Evolutionary conservation across 352 stramenopile genomes (phyloP), one percentile per base, ranked within the genome.

Genomic region (Globisporangium paddicum): DNA sequence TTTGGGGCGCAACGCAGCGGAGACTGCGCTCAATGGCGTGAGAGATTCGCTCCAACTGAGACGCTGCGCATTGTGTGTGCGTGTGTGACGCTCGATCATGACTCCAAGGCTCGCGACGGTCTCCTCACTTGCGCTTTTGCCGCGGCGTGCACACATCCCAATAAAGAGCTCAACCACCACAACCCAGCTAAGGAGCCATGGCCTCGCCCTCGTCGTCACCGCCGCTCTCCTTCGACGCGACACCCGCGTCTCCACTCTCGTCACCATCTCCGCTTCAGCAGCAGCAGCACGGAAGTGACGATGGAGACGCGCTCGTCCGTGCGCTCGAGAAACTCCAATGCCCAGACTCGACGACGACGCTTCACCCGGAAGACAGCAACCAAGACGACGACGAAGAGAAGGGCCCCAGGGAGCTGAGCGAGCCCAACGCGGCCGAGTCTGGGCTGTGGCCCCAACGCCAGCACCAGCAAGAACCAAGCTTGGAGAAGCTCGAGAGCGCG

Each of bases 331-430:
- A 60, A 14, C 19, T 46, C 3, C 21, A 26, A 9, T 23, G 14
- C 2, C 10, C 6, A n/a, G n/a, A n/a, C n/a, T n/a, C n/a, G n/a
- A n/a, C 49, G n/a, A 30, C 14, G 9, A 16, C 9, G 14, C 30
- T 44, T 14, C 19, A 18, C 2, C 55, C 42, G 32, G 55, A 53
- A 46, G 30, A 60, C 30, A 42, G 46, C 28, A 63, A 63, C 19
- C 46, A 63, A 23, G 34, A 63, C 8, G 46, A 63, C 8, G 46
- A 63, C 5, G 46, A 57, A 2, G 38, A 56, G 28, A 44, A 52
- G 19, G 28, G 3, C 1, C 16, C 18, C 3, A 18, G 30, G 21
- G 14, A 7, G 5, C 9, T 5, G 2, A 26, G 35, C 26, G 3
- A 50, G 52, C n/a, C 19, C 21, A 21, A 18, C 11, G 40, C 23